Evolutionary conservation across 1,139 yeast genomes (phyloP), one percentile per base, ranked within the genome.

Genomic region (Lodderomyces orthopsilosis): DNA sequence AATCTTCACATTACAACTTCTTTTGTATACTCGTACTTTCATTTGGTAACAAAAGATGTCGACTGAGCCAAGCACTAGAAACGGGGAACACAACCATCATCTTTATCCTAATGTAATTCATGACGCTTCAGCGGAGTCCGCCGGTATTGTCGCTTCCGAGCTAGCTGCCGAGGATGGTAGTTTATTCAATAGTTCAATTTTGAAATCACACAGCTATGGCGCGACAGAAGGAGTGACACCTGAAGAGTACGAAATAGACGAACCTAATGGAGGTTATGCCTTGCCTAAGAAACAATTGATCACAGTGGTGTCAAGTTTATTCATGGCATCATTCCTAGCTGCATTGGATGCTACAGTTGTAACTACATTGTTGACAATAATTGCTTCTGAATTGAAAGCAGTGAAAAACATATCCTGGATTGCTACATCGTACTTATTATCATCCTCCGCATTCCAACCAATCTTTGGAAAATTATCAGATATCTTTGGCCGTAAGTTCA

Each of bases 391-490:
- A 49, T 59, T 73, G 54, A 52, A 66, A 47, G 65, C 72, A 23
- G 63, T 70, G 38, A 58, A 66, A 26, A 61, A 65, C 51, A 66
- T 73, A 45, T 68, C 76, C 21, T 73, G 76, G 81, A 73, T 70
- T 46, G 75, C 79, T 19, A 69, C 75, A 21, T 65, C 76, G 4
- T 67, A 65, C 46, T 56, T 73, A 44, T 59, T 73, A 45, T 65
- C 75, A 5, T 61, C 71, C 12, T 63, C 78, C 1, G 77, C 77
- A 1, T 71, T 70, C 53, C 78, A 73, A 62, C 96, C 96, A 1
- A 63, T 90, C 19, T 88, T 83, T 53, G 96, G 96, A 19, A 89
- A 88, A 57, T 63, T 90, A 27, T 83, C 94, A 3, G 96, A 89
- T 55, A 86, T 89, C 37, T 88, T 84, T 60, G 96, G 96, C 17